phyloP scores from a whole-genome alignment of 2,329 filamentous ascomycete genomes.

The Aspergillus alliaceus region DNA sequence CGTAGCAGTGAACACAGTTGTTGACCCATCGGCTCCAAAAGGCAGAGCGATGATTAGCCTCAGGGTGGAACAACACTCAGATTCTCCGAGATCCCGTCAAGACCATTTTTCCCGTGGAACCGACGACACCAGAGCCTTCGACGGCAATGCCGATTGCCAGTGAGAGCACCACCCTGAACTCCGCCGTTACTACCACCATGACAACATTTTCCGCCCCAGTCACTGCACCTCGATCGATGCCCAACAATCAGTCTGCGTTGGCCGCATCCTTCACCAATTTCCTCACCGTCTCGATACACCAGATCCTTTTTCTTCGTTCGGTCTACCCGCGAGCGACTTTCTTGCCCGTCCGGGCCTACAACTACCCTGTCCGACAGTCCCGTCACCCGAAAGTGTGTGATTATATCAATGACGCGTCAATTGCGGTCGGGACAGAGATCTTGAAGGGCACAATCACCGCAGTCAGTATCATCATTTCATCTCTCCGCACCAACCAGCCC shows the following conservation, averaged over 20 bases:
- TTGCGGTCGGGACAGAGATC: constrained; percentile 70
- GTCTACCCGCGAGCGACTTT: constrained; percentile 80
- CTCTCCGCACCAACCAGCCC: constrained; percentile 50
- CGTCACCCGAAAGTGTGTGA: constrained; percentile 81
- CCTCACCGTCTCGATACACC: constrained; percentile 79
- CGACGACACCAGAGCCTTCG: constrained; percentile 30
- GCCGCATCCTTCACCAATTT: constrained; percentile 74
- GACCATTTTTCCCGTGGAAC: constrained; percentile 35
- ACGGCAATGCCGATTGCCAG: constrained; percentile 43
- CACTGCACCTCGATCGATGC: constrained; percentile 41
- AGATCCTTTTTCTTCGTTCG: constrained; percentile 76
- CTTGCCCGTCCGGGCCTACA: constrained; percentile 76
- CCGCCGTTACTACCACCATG: constrained; percentile 36
- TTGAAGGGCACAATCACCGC: constrained; percentile 57
- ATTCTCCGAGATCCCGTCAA: constrained; percentile 40
- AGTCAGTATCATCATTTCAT: constrained; percentile 59
- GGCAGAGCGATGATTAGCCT: constrained; percentile 46
- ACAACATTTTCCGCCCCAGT: constrained; percentile 42
- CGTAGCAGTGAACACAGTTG: constrained; percentile 8
- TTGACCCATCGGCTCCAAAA: constrained; percentile 33
- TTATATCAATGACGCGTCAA: constrained; percentile 80
- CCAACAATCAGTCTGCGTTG: constrained; percentile 57
- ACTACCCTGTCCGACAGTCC: constrained; percentile 79
- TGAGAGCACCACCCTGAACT: constrained; percentile 39
- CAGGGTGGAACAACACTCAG: constrained; percentile 44